Evolutionary conservation across 495 filamentous ascomycete genomes (phyloP).

Genomic region (Xylaria flabelliformis): DNA sequence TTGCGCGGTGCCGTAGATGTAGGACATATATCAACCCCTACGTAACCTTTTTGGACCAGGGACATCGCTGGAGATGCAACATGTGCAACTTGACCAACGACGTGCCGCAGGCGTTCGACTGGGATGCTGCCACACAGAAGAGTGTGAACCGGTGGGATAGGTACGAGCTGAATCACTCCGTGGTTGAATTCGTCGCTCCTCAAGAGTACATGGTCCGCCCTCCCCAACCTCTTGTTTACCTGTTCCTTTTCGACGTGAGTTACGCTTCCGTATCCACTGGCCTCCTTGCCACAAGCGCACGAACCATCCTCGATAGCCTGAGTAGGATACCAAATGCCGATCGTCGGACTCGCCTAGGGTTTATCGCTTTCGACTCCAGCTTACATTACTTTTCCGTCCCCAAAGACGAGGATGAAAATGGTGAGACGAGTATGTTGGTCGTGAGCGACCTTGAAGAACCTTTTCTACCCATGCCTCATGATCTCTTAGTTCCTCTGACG

Average conservation of each 20-base stretch:
- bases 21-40: slow-evolving; percentile 98
- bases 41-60: slow-evolving; percentile 93
- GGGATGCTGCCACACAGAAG: slow-evolving; percentile 91
- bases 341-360: slow-evolving; percentile 87
- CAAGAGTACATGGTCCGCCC: slow-evolving; percentile 99
- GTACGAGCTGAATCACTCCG: slow-evolving; percentile 88
- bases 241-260: slow-evolving; percentile 97
- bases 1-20: slow-evolving; percentile 92
- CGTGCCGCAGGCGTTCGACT: slow-evolving; percentile 97
- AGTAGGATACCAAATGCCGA: slow-evolving; percentile 98
- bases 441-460: slow-evolving; percentile 96
- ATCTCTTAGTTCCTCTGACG: slow-evolving; percentile 88
- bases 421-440: slow-evolving; percentile 88
- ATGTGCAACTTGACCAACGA: slow-evolving; percentile 99
- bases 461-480: slow-evolving; percentile 88
- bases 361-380: slow-evolving; percentile 94
- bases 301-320: slow-evolving; percentile 93
- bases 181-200: slow-evolving; percentile 95
- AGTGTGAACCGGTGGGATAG: slow-evolving; percentile 87
- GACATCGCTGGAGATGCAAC: slow-evolving; percentile 97
- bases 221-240: slow-evolving; percentile 95
- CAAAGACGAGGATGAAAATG: slow-evolving; percentile 80
- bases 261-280: slow-evolving; percentile 89
- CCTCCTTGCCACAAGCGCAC: slow-evolving; percentile 90
- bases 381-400: slow-evolving; percentile 96